A percentile compares a stretch with the other conserved stretches of the same genome.
Conservation (phyloP, 176 grass and related monocot species). For the Zea luxurians region DNA sequence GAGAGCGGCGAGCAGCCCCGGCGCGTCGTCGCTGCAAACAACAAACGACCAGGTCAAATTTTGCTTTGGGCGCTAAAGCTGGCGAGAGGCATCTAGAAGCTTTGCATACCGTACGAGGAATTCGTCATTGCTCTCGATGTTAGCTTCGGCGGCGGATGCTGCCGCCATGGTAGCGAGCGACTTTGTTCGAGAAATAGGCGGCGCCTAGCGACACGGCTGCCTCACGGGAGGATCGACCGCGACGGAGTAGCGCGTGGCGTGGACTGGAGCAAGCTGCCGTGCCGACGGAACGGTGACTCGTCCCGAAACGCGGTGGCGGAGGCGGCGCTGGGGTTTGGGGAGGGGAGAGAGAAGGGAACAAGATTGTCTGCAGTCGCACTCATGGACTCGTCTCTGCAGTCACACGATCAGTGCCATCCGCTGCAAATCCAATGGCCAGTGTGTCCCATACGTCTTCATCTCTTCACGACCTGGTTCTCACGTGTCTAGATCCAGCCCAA, state of each 20-base stretch:
- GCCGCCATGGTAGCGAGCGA: background rate
- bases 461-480: no score
- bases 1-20: constrained; percentile 56
- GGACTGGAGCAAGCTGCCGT: background rate
- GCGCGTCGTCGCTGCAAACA: constrained; percentile 51
- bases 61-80: background rate
- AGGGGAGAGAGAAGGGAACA: no score
- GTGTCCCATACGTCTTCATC: no score
- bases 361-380: no score
- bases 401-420: no score
- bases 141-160: background rate
- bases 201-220: background rate
- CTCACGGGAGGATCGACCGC: background rate
- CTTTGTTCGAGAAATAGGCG: constrained; percentile 33
- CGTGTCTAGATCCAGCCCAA: no score
- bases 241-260: background rate
- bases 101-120: constrained; percentile 17
- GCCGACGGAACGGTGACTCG: background rate
- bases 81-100: background rate
- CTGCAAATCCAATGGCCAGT: no score
- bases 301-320: background rate
- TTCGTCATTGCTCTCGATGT: background rate
- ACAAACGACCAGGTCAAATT: background rate
- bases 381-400: no score
- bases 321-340: background rate